Conservation (phyloP, 257 asterid species). For the Orobanche coerulescens region DNA sequence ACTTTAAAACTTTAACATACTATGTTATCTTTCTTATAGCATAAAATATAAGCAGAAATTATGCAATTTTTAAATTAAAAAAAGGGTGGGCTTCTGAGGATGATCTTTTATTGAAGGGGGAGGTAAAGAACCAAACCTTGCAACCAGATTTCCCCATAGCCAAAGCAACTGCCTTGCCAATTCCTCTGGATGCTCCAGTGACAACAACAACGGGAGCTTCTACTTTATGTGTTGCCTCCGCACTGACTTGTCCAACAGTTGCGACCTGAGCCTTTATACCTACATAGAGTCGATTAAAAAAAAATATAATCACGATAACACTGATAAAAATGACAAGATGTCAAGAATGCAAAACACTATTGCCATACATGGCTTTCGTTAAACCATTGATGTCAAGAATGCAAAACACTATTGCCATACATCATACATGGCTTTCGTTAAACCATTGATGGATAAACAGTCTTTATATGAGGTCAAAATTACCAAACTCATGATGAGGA, state of each 20-base stretch:
- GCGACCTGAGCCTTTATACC: conserved; percentile 74
- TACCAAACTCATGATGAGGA: background rate
- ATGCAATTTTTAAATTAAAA: too few relatives aligned
- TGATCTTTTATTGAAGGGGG: background rate
- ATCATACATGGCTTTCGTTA: background rate
- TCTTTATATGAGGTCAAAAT: background rate
- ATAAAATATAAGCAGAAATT: background rate
- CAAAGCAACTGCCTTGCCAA: conserved; percentile 86
- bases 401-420: background rate
- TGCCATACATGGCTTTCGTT: too few relatives aligned
- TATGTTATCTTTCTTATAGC: background rate
- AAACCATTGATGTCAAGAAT: background rate
- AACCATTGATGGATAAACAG: background rate
- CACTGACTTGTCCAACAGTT: conserved; percentile 40
- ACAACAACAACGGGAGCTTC: conserved; percentile 80
- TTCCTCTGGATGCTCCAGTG: conserved; percentile 97
- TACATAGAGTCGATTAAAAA: conserved; percentile 28
- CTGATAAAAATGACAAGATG: background rate
- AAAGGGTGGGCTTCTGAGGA: background rate
- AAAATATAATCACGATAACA: background rate
- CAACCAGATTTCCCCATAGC: conserved; percentile 94
- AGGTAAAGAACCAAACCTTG: conserved; percentile 48
- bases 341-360: background rate
- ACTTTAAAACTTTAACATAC: background rate
- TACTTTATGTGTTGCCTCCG: conserved; percentile 42